These are phyloP conservation scores for Xylaria sp. DNA, from an alignment of 2,329 filamentous ascomycete genomes.

Conservation along the genomic window DNA sequence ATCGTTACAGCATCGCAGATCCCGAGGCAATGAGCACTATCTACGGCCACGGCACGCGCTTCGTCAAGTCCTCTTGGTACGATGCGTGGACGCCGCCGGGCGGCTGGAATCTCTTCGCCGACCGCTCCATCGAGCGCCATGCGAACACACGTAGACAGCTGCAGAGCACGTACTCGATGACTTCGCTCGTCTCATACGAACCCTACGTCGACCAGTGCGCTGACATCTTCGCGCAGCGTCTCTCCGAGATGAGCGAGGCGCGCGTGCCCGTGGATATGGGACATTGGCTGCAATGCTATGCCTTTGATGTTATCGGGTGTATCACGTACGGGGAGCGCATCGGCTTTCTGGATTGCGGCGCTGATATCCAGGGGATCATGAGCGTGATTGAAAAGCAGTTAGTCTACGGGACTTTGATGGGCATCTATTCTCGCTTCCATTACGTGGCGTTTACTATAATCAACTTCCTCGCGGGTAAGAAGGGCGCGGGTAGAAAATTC, in stretches of 20 bases:
- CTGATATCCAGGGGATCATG: conserved; percentile 49
- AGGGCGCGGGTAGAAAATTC: conserved; percentile 44
- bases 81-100: conserved; percentile 40
- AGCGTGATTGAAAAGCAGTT: conserved; percentile 42
- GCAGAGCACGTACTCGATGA: conserved; percentile 51
- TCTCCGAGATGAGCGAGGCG: conserved; percentile 44
- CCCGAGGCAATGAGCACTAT: conserved; percentile 55
- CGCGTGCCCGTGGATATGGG: conserved; percentile 46
- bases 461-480: conserved; percentile 33
- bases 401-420: conserved; percentile 44
- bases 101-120: conserved; percentile 48
- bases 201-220: conserved; percentile 50
- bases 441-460: conserved; percentile 25
- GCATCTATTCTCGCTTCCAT: conserved; percentile 42
- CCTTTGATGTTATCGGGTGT: conserved; percentile 54
- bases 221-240: conserved; percentile 45
- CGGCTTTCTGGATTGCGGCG: conserved; percentile 53
- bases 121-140: conserved; percentile 46
- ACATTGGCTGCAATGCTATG: conserved; percentile 54
- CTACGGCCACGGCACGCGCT: conserved; percentile 54
- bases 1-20: conserved; percentile 60
- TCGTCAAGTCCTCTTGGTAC: conserved; percentile 52
- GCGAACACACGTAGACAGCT: conserved; percentile 46
- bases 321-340: conserved; percentile 52
- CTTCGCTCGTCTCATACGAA: conserved; percentile 51